Conservation (phyloP, 2,329 filamentous ascomycete genomes). For the Corinectria fuckeliana region DNA sequence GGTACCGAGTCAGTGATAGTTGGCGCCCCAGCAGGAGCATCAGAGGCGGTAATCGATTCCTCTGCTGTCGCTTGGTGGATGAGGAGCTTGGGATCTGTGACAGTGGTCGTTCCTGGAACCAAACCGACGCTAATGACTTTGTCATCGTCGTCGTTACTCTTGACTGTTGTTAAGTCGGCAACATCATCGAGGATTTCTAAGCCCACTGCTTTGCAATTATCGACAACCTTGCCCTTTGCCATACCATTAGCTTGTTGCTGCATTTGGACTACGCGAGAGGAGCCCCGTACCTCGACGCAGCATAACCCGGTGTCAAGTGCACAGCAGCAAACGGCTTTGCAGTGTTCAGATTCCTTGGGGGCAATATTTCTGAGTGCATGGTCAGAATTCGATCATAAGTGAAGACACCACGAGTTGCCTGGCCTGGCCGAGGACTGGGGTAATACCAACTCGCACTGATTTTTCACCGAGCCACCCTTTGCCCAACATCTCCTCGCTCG, state of each 20-base stretch:
- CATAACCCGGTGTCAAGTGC: not conserved
- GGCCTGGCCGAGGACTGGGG: not conserved
- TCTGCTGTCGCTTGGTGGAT: not conserved
- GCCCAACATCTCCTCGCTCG: not conserved
- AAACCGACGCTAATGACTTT: not conserved
- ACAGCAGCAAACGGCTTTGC: not conserved
- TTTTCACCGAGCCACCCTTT: not conserved
- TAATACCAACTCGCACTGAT: not conserved
- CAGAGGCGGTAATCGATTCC: not conserved
- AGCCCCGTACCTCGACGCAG: not conserved
- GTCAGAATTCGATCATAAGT: not conserved
- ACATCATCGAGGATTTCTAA: not conserved
- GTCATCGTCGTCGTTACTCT: conserved; percentile 5
- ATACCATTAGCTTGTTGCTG: not conserved
- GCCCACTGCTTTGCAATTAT: not conserved
- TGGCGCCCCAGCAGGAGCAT: not conserved
- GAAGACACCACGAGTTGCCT: not conserved
- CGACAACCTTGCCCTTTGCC: not conserved
- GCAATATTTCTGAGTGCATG: not conserved
- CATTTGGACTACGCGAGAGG: not conserved
- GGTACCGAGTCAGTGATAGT: not conserved
- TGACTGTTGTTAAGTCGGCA: not conserved
- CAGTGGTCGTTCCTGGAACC: not conserved
- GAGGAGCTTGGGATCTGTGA: not conserved
- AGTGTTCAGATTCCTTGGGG: not conserved